Evolutionary conservation across 768 basidiomycete genomes (phyloP).

Genomic region (Mycena indigotica): DNA sequence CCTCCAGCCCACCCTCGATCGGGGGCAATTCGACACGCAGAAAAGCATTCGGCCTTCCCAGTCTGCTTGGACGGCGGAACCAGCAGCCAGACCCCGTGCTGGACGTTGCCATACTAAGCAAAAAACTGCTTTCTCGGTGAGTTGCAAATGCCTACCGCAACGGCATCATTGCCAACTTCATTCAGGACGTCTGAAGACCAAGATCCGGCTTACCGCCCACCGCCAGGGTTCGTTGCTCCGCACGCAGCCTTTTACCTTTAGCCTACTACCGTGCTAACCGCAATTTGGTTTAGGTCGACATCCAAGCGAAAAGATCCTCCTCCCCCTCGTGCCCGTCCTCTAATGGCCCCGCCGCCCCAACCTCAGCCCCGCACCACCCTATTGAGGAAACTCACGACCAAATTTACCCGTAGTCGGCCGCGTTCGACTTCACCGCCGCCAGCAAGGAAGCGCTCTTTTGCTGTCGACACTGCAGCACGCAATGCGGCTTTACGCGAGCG

Average conservation of each 20-base stretch:
- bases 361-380: slow-evolving; percentile 21
- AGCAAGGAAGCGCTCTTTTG: slow-evolving; percentile 11
- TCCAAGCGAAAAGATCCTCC: too few species aligned
- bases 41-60: slow-evolving; percentile 12
- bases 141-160: neutral
- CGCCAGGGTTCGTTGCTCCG: neutral
- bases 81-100: slow-evolving; percentile 4
- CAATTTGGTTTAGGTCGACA: too few species aligned
- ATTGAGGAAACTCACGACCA: slow-evolving; percentile 37
- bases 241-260: neutral
- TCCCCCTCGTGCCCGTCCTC: too few species aligned
- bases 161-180: neutral
- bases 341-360: slow-evolving; percentile 5
- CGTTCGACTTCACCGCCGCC: slow-evolving; percentile 21
- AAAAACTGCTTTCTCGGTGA: slow-evolving; percentile 13
- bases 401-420: slow-evolving; percentile 27
- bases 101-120: neutral
- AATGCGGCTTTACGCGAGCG: slow-evolving; percentile 64
- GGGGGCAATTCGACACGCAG: slow-evolving; percentile 15
- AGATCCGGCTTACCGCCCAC: slow-evolving; percentile 2
- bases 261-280: neutral
- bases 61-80: slow-evolving; percentile 9
- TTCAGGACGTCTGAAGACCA: slow-evolving; percentile 7
- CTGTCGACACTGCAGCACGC: slow-evolving; percentile 28
- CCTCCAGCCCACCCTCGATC: slow-evolving; percentile 16